These are phyloP conservation scores for Colletotrichum sojae DNA, from an alignment of 2,329 filamentous ascomycete species.

Conservation along the genomic window DNA sequence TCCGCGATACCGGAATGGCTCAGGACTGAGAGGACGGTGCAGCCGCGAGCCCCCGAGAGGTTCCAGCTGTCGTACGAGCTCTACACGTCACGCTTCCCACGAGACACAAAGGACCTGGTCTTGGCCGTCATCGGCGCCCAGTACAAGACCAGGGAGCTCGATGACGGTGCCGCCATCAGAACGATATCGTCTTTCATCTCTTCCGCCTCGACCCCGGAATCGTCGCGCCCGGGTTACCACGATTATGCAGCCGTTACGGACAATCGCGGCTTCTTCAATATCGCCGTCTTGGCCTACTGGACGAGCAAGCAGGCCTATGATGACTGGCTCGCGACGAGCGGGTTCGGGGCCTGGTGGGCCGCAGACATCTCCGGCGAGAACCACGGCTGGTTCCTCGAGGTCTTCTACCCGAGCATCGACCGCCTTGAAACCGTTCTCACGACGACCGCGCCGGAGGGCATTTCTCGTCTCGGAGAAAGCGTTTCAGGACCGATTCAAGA, in stretches of 20 bases:
- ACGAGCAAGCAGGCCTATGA: constrained; percentile 46
- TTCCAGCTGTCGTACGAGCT: constrained; percentile 30
- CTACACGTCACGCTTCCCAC: constrained; percentile 38
- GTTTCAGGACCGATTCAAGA: constrained; percentile 55
- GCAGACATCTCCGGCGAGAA: constrained; percentile 42
- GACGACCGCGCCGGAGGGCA: constrained; percentile 54
- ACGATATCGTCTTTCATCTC: constrained; percentile 28
- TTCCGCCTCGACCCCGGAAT: background rate
- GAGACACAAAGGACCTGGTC: constrained; percentile 30
- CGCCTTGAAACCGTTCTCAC: constrained; percentile 60
- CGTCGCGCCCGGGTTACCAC: constrained; percentile 8
- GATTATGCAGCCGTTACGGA: constrained; percentile 38
- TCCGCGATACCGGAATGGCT: constrained; percentile 23
- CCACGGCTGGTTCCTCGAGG: constrained; percentile 59
- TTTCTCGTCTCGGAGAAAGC: constrained; percentile 54
- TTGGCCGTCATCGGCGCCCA: constrained; percentile 39
- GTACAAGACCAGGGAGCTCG: constrained; percentile 3
- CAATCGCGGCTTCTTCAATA: constrained; percentile 32
- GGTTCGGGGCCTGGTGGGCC: constrained; percentile 56
- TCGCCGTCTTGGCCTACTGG: constrained; percentile 56
- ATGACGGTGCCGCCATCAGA: constrained; percentile 15
- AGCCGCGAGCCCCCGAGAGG: constrained; percentile 5
- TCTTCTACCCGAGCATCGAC: constrained; percentile 57
- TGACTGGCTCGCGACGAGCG: constrained; percentile 50
- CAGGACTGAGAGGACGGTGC: background rate